Conservation (phyloP, 2,329 filamentous ascomycete genomes). For the Colletotrichum falcatum region DNA sequence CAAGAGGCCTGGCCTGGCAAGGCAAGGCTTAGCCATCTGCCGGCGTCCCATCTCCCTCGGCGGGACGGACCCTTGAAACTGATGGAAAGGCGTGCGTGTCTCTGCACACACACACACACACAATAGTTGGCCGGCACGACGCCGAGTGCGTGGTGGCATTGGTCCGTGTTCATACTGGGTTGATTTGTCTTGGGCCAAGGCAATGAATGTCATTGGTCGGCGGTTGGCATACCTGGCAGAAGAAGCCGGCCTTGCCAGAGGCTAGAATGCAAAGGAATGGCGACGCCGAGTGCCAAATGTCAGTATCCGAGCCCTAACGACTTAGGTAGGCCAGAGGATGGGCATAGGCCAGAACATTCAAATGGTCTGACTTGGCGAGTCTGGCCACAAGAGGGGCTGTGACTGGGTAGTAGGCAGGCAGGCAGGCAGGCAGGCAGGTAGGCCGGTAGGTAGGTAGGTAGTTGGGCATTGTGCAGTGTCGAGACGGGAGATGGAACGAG, state of each 20-base stretch:
- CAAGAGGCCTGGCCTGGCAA: too few species aligned
- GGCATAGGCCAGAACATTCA: conserved; percentile 12
- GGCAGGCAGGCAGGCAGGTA: too few species aligned
- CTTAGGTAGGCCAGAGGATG: too few species aligned
- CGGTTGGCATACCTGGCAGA: neutral
- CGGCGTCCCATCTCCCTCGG: neutral
- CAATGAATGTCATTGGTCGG: conserved; percentile 17
- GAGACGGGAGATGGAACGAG: neutral
- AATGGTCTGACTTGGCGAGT: conserved; percentile 29
- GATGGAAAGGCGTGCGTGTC: neutral
- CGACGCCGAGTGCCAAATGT: conserved; percentile 29
- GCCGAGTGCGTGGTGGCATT: conserved; percentile 10
- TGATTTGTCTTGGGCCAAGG: neutral
- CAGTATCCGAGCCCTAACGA: conserved; percentile 39
- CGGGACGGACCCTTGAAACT: neutral
- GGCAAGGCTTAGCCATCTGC: conserved; percentile 4
- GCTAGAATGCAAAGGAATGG: conserved; percentile 19
- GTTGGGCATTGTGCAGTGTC: too few species aligned
- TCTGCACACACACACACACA: too few species aligned
- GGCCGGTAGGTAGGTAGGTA: neutral
- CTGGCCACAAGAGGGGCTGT: neutral
- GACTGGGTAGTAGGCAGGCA: too few species aligned
- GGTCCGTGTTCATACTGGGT: conserved; percentile 10
- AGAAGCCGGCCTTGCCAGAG: conserved; percentile 31
- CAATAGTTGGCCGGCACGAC: neutral